phyloP scores from a whole-genome alignment of 805 yeast genomes.

The Candida sakaeoensis region DNA sequence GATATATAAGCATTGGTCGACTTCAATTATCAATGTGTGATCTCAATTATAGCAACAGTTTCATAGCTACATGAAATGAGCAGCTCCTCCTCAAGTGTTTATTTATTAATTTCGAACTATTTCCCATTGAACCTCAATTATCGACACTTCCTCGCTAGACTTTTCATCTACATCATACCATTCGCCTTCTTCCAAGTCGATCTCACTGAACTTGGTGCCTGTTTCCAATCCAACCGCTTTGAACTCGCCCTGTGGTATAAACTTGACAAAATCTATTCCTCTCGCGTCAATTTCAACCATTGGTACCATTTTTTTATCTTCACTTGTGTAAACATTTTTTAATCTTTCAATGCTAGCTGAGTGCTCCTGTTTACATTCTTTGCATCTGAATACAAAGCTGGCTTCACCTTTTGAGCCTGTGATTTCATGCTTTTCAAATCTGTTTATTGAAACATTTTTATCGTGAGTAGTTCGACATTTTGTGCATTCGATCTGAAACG shows the following conservation, averaged over 20 bases:
- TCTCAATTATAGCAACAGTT: too few species aligned
- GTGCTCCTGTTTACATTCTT: conserved; percentile 50
- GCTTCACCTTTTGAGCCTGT: conserved; percentile 79
- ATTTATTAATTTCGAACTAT: conserved; percentile 30
- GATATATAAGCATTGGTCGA: too few species aligned
- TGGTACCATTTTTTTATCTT: conserved; percentile 37
- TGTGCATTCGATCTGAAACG: conserved; percentile 71
- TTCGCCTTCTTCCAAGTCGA: conserved; percentile 75
- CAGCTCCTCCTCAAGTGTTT: not conserved
- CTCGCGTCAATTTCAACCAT: conserved; percentile 77
- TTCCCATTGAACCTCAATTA: conserved; percentile 70
- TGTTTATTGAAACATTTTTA: conserved; percentile 65
- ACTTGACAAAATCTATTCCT: conserved; percentile 72
- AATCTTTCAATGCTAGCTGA: conserved; percentile 33
- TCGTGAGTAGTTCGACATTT: conserved; percentile 75
- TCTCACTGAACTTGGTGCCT: conserved; percentile 51
- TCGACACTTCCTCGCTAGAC: conserved; percentile 73
- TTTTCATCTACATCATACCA: conserved; percentile 96
- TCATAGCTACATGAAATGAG: too few species aligned
- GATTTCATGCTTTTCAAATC: conserved; percentile 61
- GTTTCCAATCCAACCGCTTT: conserved; percentile 51
- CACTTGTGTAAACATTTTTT: conserved; percentile 31
- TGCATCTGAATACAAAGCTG: conserved; percentile 74
- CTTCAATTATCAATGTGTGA: too few species aligned
- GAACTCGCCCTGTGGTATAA: conserved; percentile 65